Base-by-base conservation (phyloP, 768 basidiomycete species). In the Rhizopogon vulgaris region DNA sequence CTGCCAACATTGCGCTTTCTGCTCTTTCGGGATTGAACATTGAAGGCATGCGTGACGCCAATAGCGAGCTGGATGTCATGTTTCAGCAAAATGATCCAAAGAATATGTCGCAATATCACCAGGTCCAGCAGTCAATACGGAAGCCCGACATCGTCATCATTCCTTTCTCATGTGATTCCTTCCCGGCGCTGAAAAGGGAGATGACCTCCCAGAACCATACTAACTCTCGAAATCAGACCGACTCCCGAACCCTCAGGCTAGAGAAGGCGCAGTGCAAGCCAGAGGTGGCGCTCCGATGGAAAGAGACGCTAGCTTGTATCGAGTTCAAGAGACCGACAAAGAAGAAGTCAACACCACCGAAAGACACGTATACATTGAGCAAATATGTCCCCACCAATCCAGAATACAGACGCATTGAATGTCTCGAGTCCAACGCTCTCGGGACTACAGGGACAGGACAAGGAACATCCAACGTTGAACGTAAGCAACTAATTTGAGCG, bases 131-230 rank as follows among this genome's bases (percentile, higher is more conserved):
- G 9, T 43, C 50, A 6, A 32, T 18, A 32, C 32, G 50, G 18
- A 51, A 24, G 27, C 40, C 50, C 11, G 50, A 51, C 22, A n/a
- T 51, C 24, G 41, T 51, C 9, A 32, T 51, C 27, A 17, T 43
- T 30, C 40, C 39, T 32, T 42, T n/a, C 48, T 37, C 22, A 22
- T 24, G 12, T 3, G 6, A 48, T 9, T 22, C 34, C 22, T 48
- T 38, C 34, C 25, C 48, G 17, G 18, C 18, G 8, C 36, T 17
- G n/a, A 15, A 14, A 37, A 6, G 14, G 12, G 10, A 34, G 10
- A 12, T 28, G 28, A 8, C 6, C 14, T 15, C 36, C 12, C 36
- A 22, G 28, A 30, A 30, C 22, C 22, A n/a, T n/a, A n/a, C n/a
- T n/a, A n/a, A n/a, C n/a, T n/a, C n/a, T n/a, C n/a, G n/a, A n/a